Evolutionary conservation across 169 alveolate genomes (phyloP).

Genomic region (Plasmodium falciparum): DNA sequence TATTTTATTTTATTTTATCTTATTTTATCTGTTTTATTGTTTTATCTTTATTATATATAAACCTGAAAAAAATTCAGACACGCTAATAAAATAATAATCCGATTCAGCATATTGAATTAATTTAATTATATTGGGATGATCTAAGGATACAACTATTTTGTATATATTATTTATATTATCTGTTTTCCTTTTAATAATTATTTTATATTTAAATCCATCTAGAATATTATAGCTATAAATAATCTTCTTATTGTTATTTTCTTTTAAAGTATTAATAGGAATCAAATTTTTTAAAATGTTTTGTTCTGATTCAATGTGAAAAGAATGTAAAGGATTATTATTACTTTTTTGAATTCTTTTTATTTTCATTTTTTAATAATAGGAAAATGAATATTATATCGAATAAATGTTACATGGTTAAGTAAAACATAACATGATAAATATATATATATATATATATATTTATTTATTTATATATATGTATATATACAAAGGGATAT

Average conservation of each 20-base stretch:
- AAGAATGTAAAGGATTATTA: conserved; percentile 33
- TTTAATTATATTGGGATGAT: conserved; percentile 52
- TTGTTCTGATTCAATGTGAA: conserved; percentile 51
- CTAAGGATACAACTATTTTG: conserved; percentile 31
- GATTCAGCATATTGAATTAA: conserved; percentile 44
- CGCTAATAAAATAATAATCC: conserved; percentile 26
- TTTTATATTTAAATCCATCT: conserved; percentile 70
- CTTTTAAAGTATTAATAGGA: conserved; percentile 48
- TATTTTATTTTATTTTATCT: background rate
- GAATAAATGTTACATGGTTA: background rate
- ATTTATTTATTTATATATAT: background rate
- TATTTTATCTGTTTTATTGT: background rate
- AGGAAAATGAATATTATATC: background rate
- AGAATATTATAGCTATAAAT: conserved; percentile 45
- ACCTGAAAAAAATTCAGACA: conserved; percentile 71
- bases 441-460: conserved; percentile 1
- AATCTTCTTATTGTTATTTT: conserved; percentile 34
- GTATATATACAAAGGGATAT: conserved; percentile 6
- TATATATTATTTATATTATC: conserved; percentile 22
- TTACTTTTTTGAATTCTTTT: conserved; percentile 17
- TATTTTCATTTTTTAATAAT: conserved; percentile 34
- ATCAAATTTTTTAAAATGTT: conserved; percentile 33
- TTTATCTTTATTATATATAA: background rate
- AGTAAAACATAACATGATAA: background rate
- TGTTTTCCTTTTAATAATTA: conserved; percentile 32